Evolutionary conservation across 2,329 filamentous ascomycete species (phyloP).

Genomic region (Malbranchea zuffiana): DNA sequence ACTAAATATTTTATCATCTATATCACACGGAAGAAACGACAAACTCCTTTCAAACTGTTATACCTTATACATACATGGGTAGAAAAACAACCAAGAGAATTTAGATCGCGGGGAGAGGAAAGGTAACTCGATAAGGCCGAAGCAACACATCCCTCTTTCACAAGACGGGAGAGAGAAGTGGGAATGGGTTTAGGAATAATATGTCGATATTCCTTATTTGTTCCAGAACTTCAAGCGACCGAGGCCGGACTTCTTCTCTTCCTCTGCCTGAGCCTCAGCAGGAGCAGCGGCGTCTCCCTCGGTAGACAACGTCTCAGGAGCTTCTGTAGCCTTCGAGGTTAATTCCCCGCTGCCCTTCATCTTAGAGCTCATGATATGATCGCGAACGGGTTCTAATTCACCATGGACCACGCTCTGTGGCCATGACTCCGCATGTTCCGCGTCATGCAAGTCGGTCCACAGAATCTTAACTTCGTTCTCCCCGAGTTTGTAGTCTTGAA

Average conservation of each 20-base stretch:
- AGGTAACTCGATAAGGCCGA: no score
- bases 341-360: conserved; percentile 21
- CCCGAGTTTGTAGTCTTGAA: conserved; percentile 20
- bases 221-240: conserved; percentile 14
- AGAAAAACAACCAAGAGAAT: no score
- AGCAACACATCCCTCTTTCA: no score
- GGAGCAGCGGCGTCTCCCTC: not conserved
- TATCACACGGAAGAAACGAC: no score
- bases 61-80: no score
- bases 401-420: conserved; percentile 35
- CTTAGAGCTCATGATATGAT: conserved; percentile 26
- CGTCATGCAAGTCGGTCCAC: conserved; percentile 38
- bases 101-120: no score
- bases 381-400: conserved; percentile 27
- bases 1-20: no score
- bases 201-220: no score
- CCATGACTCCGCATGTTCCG: conserved; percentile 33
- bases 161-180: no score
- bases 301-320: not conserved
- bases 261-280: conserved; percentile 2
- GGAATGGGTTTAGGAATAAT: no score
- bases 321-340: not conserved
- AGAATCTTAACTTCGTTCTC: conserved; percentile 33
- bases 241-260: conserved; percentile 12
- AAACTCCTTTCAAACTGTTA: no score